Evolutionary conservation across 495 filamentous ascomycete species (phyloP), one percentile per base, ranked within the genome.

Genomic region (Chaetomium tenue): DNA sequence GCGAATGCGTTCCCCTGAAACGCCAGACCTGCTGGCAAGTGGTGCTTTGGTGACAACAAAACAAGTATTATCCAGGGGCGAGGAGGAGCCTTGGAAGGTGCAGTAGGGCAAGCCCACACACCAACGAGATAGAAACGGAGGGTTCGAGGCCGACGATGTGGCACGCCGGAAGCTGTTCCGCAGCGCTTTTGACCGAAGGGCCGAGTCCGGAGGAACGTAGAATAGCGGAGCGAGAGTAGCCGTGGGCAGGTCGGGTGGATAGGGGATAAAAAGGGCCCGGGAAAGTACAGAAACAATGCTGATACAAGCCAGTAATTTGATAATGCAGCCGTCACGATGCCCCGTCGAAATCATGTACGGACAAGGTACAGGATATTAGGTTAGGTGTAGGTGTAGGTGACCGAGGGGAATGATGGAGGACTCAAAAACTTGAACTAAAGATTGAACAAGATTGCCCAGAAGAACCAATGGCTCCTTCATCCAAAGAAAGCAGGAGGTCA

Each of bases 171-270:
- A 16, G 28, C 8, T 39, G 58, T 28, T 61, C 58, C 28, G 46
- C 37, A 13, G 7, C 37, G 9, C 5, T 51, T 54, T 52, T 50
- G 30, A 44, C 46, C 46, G 53, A 58, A 23, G 44, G 53, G 53
- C 61, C 61, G 61, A 58, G 46, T 58, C 61, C 61, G 61, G 61
- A 63, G 61, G 16, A 44, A 33, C 22, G 37, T 22, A 20, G 11
- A 25, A 48, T 30, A 40, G 60, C 42, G 60, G 60, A 63, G 47
- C 39, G 23, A 37, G 40, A 39, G 5, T 42, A 28, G 22, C 22
- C 16, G 59, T 52, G 0, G 20, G 48, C n/a, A 25, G 58, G 25
- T 30, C 39, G 12, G 25, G 22, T 25, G 20, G 46, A 28, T 4
- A 5, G 58, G 28, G 28, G 46, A 25, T 40, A 51, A 61, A 50